Conservation (phyloP, 768 basidiomycete species). For the Rhodosporidiobolus odoratus region DNA sequence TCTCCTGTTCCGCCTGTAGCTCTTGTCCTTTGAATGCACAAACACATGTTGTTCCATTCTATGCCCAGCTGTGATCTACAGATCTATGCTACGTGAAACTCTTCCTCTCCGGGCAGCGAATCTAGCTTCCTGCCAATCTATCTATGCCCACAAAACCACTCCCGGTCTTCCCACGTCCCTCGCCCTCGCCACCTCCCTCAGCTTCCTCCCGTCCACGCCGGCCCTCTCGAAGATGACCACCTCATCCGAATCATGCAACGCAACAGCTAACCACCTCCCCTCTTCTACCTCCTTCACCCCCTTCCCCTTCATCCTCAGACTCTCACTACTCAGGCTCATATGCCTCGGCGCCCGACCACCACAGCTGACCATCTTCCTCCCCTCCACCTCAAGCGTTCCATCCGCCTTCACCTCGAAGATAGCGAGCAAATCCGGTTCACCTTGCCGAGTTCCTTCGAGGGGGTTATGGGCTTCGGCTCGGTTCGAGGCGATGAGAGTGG, state of each 20-base stretch:
- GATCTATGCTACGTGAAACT: too few relatives aligned
- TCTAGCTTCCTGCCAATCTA: neutral
- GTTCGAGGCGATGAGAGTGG: constrained; percentile 29
- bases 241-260: constrained; percentile 33
- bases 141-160: constrained; percentile 9
- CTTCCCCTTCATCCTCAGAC: neutral
- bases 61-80: too few relatives aligned
- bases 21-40: too few relatives aligned
- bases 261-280: constrained; percentile 23
- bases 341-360: constrained; percentile 32
- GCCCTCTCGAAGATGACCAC: constrained; percentile 23
- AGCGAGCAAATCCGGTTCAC: constrained; percentile 20
- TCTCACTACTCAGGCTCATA: constrained; percentile 14
- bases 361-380: neutral
- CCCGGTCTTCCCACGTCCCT: constrained; percentile 18
- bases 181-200: constrained; percentile 26
- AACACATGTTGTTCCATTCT: too few relatives aligned
- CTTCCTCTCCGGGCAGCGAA: neutral
- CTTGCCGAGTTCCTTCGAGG: neutral
- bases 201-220: constrained; percentile 1
- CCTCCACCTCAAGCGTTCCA: neutral
- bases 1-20: too few relatives aligned
- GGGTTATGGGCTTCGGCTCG: constrained; percentile 37
- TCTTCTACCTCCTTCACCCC: neutral
- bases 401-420: constrained; percentile 12